Conservation (phyloP, 2,329 filamentous ascomycete species). For the Epichloe coenophiala region DNA sequence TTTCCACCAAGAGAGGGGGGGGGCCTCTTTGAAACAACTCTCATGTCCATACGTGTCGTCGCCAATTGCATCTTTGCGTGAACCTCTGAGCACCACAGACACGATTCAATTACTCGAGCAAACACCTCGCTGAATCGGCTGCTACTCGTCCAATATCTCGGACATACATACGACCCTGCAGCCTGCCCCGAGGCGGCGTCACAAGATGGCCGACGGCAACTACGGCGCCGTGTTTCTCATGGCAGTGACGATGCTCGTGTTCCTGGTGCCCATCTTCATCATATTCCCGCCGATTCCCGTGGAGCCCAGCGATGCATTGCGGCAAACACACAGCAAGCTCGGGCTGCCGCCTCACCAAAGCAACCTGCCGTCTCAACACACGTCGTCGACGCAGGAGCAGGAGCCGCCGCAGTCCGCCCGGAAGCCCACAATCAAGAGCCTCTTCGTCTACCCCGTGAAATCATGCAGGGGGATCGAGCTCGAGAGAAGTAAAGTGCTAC, state of each 20-base stretch:
- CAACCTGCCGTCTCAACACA: constrained; percentile 20
- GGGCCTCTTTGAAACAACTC: background rate
- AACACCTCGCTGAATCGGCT: too few relatives aligned
- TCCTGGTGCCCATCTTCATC: constrained; percentile 38
- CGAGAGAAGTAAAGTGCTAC: constrained; percentile 45
- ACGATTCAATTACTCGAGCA: too few relatives aligned
- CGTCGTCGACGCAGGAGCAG: constrained; percentile 9
- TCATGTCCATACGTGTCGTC: background rate
- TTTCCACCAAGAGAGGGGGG: background rate
- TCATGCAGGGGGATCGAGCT: constrained; percentile 70
- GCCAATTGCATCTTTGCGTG: background rate
- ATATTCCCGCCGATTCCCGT: constrained; percentile 41
- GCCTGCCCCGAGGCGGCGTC: background rate
- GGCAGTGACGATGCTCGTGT: constrained; percentile 31
- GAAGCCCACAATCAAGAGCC: constrained; percentile 35
- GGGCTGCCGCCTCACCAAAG: constrained; percentile 26
- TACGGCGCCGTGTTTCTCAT: constrained; percentile 25
- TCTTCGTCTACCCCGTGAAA: constrained; percentile 75
- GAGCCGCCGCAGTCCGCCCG: constrained; percentile 9
- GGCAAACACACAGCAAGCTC: constrained; percentile 38
- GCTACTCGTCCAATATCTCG: too few relatives aligned
- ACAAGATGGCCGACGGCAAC: constrained; percentile 8
- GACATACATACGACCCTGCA: too few relatives aligned
- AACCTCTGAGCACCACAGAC: too few relatives aligned
- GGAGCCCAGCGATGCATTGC: constrained; percentile 37